Evolutionary conservation across 768 basidiomycete genomes (phyloP).

Genomic region (Termitomyces sp.): DNA sequence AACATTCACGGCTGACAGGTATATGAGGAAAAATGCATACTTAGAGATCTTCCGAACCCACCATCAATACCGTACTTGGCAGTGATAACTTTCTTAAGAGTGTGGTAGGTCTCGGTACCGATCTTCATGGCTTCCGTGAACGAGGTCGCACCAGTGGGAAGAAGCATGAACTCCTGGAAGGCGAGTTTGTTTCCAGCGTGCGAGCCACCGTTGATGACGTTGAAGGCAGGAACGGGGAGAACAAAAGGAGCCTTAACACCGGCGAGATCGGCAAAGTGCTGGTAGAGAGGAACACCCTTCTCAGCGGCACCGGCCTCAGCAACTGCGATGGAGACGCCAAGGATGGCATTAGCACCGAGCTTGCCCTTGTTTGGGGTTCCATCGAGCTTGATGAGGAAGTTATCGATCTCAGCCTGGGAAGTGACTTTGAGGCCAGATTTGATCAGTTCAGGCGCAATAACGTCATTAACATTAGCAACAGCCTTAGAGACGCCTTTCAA

Average conservation of each 20-base stretch:
- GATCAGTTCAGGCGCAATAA: constrained; percentile 87
- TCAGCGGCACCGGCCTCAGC: constrained; percentile 91
- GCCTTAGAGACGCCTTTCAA: constrained; percentile 84
- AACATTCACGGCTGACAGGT: constrained; percentile 82
- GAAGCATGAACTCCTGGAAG: constrained; percentile 99
- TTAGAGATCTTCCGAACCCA: constrained; percentile 23
- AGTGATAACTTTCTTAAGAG: constrained; percentile 97
- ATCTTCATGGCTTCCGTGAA: constrained; percentile 99
- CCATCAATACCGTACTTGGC: constrained; percentile 99
- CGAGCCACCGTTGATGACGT: constrained; percentile 99
- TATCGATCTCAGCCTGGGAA: constrained; percentile 92
- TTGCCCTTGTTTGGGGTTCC: constrained; percentile 99
- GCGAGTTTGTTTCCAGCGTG: constrained; percentile 99
- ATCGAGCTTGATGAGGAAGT: constrained; percentile 97
- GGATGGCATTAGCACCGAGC: constrained; percentile 98
- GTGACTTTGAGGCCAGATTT: constrained; percentile 79
- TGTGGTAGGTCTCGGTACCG: constrained; percentile 97
- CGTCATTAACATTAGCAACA: constrained; percentile 87
- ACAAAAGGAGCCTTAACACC: constrained; percentile 92
- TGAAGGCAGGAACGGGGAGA: constrained; percentile 91
- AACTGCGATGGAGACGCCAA: constrained; percentile 96
- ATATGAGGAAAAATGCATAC: constrained; percentile 10
- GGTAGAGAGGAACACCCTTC: constrained; percentile 93
- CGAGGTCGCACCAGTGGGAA: constrained; percentile 85
- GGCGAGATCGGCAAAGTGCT: constrained; percentile 93